Evolutionary conservation across 73 alveolate genomes (phyloP).

Genomic region (Paramecium caudatum): DNA sequence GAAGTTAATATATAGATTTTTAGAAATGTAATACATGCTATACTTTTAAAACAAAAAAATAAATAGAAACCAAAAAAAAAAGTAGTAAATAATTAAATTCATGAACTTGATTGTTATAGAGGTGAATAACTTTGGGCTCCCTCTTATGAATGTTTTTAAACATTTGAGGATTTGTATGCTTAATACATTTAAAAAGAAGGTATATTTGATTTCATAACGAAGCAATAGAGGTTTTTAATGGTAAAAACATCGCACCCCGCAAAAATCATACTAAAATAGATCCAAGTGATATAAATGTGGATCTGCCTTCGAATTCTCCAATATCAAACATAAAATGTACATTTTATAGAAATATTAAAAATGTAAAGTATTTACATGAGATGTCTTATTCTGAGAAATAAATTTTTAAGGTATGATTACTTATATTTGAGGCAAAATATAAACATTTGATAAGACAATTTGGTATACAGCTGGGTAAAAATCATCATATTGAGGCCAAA

Average conservation of each 20-base stretch:
- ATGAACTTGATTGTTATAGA: background rate
- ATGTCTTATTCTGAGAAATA: background rate
- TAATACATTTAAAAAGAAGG: background rate
- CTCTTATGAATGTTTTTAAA: background rate
- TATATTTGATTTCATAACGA: background rate
- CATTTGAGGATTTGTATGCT: slow-evolving; percentile 4
- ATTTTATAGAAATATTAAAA: slow-evolving; percentile 26
- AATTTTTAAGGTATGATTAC: background rate
- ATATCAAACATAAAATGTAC: background rate
- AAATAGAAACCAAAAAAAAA: background rate
- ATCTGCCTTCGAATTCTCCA: background rate
- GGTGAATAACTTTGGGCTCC: slow-evolving; percentile 48
- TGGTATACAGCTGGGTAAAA: background rate
- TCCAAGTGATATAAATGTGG: background rate
- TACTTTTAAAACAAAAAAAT: background rate
- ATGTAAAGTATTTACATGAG: background rate
- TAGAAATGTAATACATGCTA: slow-evolving; percentile 8
- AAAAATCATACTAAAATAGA: slow-evolving; percentile 10
- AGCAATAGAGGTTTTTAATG: slow-evolving; percentile 25
- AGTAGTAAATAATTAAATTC: background rate
- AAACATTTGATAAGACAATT: background rate
- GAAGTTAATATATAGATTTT: background rate
- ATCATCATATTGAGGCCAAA: slow-evolving; percentile 7
- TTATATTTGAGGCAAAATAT: background rate
- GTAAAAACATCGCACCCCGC: background rate